phyloP scores from a whole-genome alignment of 495 filamentous ascomycete species.

The Achaetomiella virescens region DNA sequence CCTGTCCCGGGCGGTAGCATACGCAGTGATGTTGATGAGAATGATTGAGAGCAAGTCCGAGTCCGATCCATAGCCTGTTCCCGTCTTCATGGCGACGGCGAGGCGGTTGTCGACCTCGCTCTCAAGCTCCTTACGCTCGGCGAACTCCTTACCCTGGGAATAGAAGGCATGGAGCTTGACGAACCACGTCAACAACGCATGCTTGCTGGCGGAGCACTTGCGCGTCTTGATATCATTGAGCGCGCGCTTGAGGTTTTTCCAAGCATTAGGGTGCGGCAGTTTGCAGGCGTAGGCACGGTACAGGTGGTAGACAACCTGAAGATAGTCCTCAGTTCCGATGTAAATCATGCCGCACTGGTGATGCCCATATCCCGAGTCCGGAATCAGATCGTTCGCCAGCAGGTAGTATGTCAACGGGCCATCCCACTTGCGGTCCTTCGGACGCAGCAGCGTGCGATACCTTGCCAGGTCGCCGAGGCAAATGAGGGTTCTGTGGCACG shows the following conservation, averaged over 20 bases:
- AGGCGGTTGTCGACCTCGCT: constrained; percentile 76
- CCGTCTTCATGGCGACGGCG: constrained; percentile 62
- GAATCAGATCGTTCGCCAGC: constrained; percentile 70
- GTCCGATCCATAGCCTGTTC: constrained; percentile 39
- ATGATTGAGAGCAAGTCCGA: constrained; percentile 70
- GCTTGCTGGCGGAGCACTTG: constrained; percentile 15
- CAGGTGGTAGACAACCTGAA: constrained; percentile 80
- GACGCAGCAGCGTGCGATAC: constrained; percentile 54
- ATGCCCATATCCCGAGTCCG: constrained; percentile 71
- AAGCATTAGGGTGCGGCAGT: constrained; percentile 65
- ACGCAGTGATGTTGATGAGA: constrained; percentile 78
- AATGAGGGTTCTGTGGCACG: constrained; percentile 79
- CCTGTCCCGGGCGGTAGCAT: constrained; percentile 59
- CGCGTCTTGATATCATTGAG: constrained; percentile 57
- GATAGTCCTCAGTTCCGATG: constrained; percentile 64
- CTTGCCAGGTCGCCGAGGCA: constrained; percentile 86
- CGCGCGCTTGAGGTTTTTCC: constrained; percentile 69
- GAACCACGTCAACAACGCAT: constrained; percentile 69
- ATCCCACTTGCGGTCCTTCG: constrained; percentile 68
- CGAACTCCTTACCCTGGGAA: constrained; percentile 62
- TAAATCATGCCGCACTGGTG: constrained; percentile 88
- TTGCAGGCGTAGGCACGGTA: constrained; percentile 71
- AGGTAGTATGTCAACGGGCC: constrained; percentile 79
- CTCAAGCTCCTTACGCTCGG: constrained; percentile 76
- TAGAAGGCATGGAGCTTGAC: constrained; percentile 81